phyloP scores from a whole-genome alignment of 192 early-diverging fungal species.

The Lobulomyces angularis region DNA sequence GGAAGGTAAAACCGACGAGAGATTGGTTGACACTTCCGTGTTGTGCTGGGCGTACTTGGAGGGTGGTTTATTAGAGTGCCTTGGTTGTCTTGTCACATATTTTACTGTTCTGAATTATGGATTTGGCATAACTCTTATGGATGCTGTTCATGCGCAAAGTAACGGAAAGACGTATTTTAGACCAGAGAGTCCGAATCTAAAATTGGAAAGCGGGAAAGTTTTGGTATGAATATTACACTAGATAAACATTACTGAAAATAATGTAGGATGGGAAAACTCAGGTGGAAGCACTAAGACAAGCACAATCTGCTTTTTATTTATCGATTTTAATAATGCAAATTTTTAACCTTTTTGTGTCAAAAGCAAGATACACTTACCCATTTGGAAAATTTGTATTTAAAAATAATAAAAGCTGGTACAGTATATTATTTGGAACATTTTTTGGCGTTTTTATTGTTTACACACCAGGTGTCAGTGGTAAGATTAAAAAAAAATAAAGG shows the following conservation, averaged over 20 bases:
- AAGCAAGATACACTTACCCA: constrained; percentile 61
- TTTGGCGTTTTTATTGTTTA: constrained; percentile 34
- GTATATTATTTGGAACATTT: constrained; percentile 8
- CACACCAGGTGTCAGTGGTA: constrained; percentile 30
- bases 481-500: neutral
- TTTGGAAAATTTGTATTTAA: constrained; percentile 71
- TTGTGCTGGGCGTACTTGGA: constrained; percentile 83
- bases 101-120: constrained; percentile 67
- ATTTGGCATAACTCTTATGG: constrained; percentile 50
- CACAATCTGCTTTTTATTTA: constrained; percentile 66
- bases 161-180: constrained; percentile 22
- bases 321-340: constrained; percentile 77
- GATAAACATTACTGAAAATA: constrained; percentile 6
- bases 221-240: constrained; percentile 14
- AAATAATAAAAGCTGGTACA: constrained; percentile 20
- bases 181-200: constrained; percentile 23
- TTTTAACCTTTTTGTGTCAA: constrained; percentile 90
- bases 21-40: constrained; percentile 78
- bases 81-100: constrained; percentile 55
- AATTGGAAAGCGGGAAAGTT: constrained; percentile 12
- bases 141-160: constrained; percentile 31
- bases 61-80: constrained; percentile 63
- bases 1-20: constrained; percentile 65
- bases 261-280: constrained; percentile 37
- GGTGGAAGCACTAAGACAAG: constrained; percentile 57